Percentiles rank a stretch among this genome's conserved stretches.
Evolutionary conservation across 331 rosid genomes (phyloP).

Genomic region (Prunus yedoensis): DNA sequence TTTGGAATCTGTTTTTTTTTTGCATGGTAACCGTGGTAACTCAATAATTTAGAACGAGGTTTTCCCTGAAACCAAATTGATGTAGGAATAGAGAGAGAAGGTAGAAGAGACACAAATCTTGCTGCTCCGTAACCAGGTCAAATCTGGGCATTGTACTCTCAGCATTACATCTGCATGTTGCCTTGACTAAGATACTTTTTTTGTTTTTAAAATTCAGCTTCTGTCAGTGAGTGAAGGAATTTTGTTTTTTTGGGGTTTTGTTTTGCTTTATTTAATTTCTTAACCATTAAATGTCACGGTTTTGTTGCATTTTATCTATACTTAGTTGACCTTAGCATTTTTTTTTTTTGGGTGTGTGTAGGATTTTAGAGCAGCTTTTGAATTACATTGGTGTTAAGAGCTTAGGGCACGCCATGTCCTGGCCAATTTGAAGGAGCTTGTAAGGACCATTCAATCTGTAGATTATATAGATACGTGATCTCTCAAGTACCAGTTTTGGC

Average conservation of each 20-base stretch:
- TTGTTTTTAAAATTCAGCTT: neutral
- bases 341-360: constrained; percentile 28
- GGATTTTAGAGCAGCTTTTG: constrained; percentile 97
- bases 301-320: neutral
- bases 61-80: too few relatives aligned
- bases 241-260: too few relatives aligned
- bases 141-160: neutral
- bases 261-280: neutral
- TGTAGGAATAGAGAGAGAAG: neutral
- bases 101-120: neutral
- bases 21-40: too few relatives aligned
- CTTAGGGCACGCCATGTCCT: constrained; percentile 86
- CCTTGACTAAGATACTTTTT: neutral
- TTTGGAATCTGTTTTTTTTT: too few relatives aligned
- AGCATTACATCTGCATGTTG: neutral
- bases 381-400: constrained; percentile 80
- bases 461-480: constrained; percentile 56
- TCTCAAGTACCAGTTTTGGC: constrained; percentile 3
- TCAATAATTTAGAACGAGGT: too few relatives aligned
- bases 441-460: constrained; percentile 72
- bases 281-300: neutral
- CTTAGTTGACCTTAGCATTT: constrained; percentile 13
- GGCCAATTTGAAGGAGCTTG: constrained; percentile 94
- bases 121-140: neutral
- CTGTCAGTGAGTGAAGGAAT: neutral